These are phyloP conservation scores for Ascochyta koolunga DNA, from an alignment of 2,329 filamentous ascomycete genomes.

Conservation along the genomic window DNA sequence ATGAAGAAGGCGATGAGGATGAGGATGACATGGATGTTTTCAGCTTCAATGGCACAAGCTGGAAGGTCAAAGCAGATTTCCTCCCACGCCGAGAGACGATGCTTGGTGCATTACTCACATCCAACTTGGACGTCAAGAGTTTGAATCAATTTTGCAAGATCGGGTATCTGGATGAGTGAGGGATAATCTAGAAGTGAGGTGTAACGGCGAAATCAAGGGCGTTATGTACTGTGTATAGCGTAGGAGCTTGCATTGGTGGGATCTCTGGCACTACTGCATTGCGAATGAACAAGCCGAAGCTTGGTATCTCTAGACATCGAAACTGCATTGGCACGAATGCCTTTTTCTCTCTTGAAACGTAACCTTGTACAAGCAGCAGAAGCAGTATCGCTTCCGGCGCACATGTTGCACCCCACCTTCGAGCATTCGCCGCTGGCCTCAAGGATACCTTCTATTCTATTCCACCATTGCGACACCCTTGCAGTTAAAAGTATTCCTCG, in stretches of 20 bases:
- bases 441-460: background rate
- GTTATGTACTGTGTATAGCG: slow-evolving; percentile 20
- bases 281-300: slow-evolving; percentile 4
- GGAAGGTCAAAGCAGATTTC: slow-evolving; percentile 49
- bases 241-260: slow-evolving; percentile 16
- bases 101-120: slow-evolving; percentile 54
- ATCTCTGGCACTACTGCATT: slow-evolving; percentile 9
- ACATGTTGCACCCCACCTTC: background rate
- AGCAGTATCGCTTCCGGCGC: background rate
- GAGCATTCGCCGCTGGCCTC: background rate
- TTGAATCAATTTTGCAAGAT: slow-evolving; percentile 50
- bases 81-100: slow-evolving; percentile 54
- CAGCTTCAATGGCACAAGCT: slow-evolving; percentile 37
- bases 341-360: slow-evolving; percentile 5
- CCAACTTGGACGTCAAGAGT: slow-evolving; percentile 51
- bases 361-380: slow-evolving; percentile 8
- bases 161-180: slow-evolving; percentile 45
- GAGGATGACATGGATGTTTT: slow-evolving; percentile 44
- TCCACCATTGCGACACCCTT: background rate
- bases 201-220: slow-evolving; percentile 9
- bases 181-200: slow-evolving; percentile 1
- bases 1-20: slow-evolving; percentile 36
- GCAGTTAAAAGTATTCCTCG: no score
- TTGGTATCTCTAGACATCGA: slow-evolving; percentile 7
- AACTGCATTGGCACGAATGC: slow-evolving; percentile 10